Base-by-base conservation (phyloP, 108 stramenopile species). In the Aurantiochytrium sp. region DNA sequence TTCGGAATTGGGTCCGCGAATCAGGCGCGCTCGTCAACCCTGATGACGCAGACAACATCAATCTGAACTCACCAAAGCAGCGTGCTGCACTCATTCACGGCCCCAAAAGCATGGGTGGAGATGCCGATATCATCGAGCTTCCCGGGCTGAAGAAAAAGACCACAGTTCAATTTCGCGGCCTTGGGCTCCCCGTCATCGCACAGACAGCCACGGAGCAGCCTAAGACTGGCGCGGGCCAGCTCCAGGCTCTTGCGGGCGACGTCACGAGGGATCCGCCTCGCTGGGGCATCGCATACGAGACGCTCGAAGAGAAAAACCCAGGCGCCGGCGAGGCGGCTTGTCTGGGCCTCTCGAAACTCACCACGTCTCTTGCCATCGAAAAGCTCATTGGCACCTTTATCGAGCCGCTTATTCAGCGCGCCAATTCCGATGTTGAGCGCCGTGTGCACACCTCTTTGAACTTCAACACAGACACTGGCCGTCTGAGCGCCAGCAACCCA, bases 391-490 rank as follows among this genome's bases (percentile, higher is more conserved):
- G 92, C 89, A 98, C 95, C 89, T 95, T 95, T 88, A 64, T 95
- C 72, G 69, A 72, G 53, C 94, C 94, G 51, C 94, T 99, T 14
- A 98, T 98, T 90, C 90, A 91, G 5, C 93, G 97, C 25, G 96
- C 95, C 0, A 23, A 83, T 0, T 43, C n/a, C 19, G 98, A 99
- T 90, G 94, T 96, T 5, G 87, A 99, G 59, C 93, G 94, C 58
- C 93, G 99, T 19, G 97, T 99, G 42, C 99, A 99, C 93, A 96
- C 98, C 87, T 96, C 96, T 2, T 76, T 99, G 10, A 99, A 99
- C 92, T 91, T 99, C 16, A 99, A 99, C 92, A 99, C 99, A 8
- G 99, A 99, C 90, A 99, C 99, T 71, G 99, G 99, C 6, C 95
- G 99, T 5, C 94, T 99, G 4, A 97, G 96, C 1, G 96, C 97